Evolutionary conservation across 768 basidiomycete species (phyloP).

Genomic region (Trametes gibbosa): DNA sequence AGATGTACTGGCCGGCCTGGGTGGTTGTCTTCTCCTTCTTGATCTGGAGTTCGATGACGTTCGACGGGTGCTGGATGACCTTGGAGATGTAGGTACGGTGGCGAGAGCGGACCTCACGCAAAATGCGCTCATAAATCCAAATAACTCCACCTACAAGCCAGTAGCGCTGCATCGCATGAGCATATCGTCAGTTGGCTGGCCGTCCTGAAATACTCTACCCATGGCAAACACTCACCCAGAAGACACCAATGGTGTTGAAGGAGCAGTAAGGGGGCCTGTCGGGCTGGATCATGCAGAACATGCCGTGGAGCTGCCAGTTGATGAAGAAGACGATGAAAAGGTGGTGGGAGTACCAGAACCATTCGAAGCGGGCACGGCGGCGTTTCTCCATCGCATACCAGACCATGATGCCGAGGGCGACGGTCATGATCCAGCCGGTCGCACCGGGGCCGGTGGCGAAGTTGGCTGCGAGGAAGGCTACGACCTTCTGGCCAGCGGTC

Average conservation of each 20-base stretch:
- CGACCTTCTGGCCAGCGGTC: constrained; percentile 51
- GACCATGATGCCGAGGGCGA: constrained; percentile 71
- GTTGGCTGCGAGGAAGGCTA: constrained; percentile 75
- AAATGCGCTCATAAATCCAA: constrained; percentile 83
- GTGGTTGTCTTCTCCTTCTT: constrained; percentile 90
- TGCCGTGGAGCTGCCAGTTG: constrained; percentile 91
- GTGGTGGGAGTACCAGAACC: constrained; percentile 88
- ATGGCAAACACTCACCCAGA: constrained; percentile 66
- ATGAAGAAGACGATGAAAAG: constrained; percentile 92
- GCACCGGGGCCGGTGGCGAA: constrained; percentile 79
- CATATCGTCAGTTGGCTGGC: constrained; percentile 6
- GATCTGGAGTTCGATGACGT: constrained; percentile 94
- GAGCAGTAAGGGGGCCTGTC: constrained; percentile 88
- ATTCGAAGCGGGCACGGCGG: constrained; percentile 75
- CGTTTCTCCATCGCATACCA: constrained; percentile 83
- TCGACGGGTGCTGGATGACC: constrained; percentile 93
- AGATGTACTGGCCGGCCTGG: constrained; percentile 91
- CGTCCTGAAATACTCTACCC: background rate
- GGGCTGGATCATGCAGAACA: constrained; percentile 96
- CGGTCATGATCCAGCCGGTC: constrained; percentile 90
- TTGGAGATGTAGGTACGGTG: constrained; percentile 92
- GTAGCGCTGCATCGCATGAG: constrained; percentile 55
- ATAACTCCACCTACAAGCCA: constrained; percentile 87
- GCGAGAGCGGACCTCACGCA: constrained; percentile 88
- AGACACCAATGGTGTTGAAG: constrained; percentile 82